Evolutionary conservation across 139 green algal species (phyloP).

Genomic region (Tetraselmis chui): DNA sequence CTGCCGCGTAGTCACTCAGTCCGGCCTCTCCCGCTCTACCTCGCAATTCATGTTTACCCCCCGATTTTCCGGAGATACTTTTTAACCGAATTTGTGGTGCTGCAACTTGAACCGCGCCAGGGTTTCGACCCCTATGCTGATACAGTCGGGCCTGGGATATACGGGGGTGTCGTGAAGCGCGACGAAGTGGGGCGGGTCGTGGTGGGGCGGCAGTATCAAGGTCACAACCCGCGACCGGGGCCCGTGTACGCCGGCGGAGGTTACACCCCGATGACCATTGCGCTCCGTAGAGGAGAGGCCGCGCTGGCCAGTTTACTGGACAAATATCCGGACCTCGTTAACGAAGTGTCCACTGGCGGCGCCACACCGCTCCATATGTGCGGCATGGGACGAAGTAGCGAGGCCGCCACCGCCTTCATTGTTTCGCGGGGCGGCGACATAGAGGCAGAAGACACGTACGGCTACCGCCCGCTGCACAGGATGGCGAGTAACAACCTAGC

Average conservation of each 20-base stretch:
- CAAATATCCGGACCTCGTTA: constrained; percentile 8
- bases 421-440: constrained; percentile 24
- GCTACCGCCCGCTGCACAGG: constrained; percentile 31
- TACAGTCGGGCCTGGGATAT: constrained; percentile 37
- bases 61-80: too few species aligned
- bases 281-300: not conserved
- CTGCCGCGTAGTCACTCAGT: too few species aligned
- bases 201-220: constrained; percentile 31
- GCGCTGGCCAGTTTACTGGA: constrained; percentile 14
- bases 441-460: constrained; percentile 33
- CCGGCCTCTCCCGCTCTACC: too few species aligned
- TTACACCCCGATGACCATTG: constrained; percentile 21
- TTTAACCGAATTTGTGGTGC: too few species aligned
- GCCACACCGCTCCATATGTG: constrained; percentile 27
- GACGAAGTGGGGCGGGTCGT: constrained; percentile 22
- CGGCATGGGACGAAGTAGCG: constrained; percentile 14
- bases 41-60: too few species aligned
- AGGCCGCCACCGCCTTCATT: constrained; percentile 7
- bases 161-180: constrained; percentile 28
- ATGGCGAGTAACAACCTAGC: constrained; percentile 42
- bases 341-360: constrained; percentile 27
- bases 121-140: constrained; percentile 39
- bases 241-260: constrained; percentile 30
- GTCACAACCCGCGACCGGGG: constrained; percentile 29
- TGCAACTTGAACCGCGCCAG: too few species aligned